A percentile compares a stretch with the other conserved stretches of the same genome.
Conservation (phyloP, 2,329 filamentous ascomycete species). For the Huntiella decipiens region DNA sequence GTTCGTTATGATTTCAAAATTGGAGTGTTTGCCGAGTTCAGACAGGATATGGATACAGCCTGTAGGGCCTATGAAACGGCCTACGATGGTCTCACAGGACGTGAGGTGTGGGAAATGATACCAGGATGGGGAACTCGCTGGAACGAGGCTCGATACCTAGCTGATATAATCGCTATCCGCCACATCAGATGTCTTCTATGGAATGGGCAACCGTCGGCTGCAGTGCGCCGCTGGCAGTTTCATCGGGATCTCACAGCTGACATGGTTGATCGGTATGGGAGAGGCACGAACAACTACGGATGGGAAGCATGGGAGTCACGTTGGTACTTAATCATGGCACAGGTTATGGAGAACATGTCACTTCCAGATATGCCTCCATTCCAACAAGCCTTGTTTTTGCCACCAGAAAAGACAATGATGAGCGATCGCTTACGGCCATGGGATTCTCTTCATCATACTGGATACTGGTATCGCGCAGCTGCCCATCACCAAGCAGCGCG, state of each 20-base stretch:
- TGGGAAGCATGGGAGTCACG: conserved; percentile 88
- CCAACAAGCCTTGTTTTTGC: conserved; percentile 28
- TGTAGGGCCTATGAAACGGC: conserved; percentile 72
- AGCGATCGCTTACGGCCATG: conserved; percentile 41
- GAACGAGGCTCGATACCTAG: conserved; percentile 77
- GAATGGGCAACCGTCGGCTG: conserved; percentile 58
- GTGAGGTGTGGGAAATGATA: conserved; percentile 73
- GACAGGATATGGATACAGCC: conserved; percentile 79
- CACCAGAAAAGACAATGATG: conserved; percentile 37
- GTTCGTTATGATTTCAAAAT: conserved; percentile 90
- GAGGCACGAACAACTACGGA: conserved; percentile 73
- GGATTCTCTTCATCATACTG: conserved; percentile 45
- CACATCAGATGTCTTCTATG: conserved; percentile 68
- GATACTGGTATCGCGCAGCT: conserved; percentile 47
- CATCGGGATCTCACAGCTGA: conserved; percentile 59
- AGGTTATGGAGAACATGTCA: conserved; percentile 35
- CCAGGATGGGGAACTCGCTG: conserved; percentile 80
- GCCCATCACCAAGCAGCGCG: conserved; percentile 37
- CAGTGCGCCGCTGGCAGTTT: conserved; percentile 59
- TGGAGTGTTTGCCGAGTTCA: conserved; percentile 76
- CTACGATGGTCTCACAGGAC: conserved; percentile 63
- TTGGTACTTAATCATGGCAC: conserved; percentile 44
- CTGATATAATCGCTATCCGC: conserved; percentile 64
- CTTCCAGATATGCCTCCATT: conserved; percentile 30
- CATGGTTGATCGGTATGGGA: conserved; percentile 64